Conservation (phyloP, 805 yeast species). For the Sungouiozyma ichnusensis region DNA sequence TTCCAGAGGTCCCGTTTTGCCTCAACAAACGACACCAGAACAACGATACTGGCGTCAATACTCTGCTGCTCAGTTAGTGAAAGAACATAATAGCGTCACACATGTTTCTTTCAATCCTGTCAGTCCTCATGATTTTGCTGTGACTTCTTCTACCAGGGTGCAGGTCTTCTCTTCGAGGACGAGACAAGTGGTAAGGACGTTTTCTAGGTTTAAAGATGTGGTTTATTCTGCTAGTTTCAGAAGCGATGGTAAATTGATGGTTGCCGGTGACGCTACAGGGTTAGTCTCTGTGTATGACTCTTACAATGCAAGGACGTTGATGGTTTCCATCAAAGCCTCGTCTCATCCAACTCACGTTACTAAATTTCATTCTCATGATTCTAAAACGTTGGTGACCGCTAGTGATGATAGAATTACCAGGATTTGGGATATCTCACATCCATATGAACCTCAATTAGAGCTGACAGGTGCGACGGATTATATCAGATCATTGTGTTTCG, state of each 20-base stretch:
- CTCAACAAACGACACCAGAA: constrained; percentile 76
- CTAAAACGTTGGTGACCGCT: constrained; percentile 57
- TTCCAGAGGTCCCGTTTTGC: constrained; percentile 62
- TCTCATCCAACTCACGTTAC: constrained; percentile 88
- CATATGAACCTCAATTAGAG: constrained; percentile 58
- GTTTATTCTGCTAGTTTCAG: constrained; percentile 89
- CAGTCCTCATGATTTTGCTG: constrained; percentile 84
- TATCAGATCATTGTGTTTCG: constrained; percentile 68
- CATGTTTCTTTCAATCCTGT: constrained; percentile 82
- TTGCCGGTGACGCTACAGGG: constrained; percentile 94
- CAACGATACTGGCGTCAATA: constrained; percentile 91
- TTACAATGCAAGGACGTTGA: constrained; percentile 60
- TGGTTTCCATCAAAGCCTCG: constrained; percentile 75
- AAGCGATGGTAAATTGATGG: constrained; percentile 80
- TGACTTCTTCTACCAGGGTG: constrained; percentile 81
- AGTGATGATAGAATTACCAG: constrained; percentile 85
- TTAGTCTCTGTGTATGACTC: constrained; percentile 85
- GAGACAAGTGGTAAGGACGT: constrained; percentile 79
- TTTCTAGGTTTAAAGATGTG: constrained; percentile 78
- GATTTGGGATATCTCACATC: constrained; percentile 77
- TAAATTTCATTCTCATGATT: constrained; percentile 72
- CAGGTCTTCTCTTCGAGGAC: constrained; percentile 93
- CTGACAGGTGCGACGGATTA: constrained; percentile 78
- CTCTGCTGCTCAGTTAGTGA: constrained; percentile 74
- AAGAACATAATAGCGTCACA: constrained; percentile 86